Conservation (phyloP, 2,329 filamentous ascomycete genomes). For the Juglanconis juglandina region DNA sequence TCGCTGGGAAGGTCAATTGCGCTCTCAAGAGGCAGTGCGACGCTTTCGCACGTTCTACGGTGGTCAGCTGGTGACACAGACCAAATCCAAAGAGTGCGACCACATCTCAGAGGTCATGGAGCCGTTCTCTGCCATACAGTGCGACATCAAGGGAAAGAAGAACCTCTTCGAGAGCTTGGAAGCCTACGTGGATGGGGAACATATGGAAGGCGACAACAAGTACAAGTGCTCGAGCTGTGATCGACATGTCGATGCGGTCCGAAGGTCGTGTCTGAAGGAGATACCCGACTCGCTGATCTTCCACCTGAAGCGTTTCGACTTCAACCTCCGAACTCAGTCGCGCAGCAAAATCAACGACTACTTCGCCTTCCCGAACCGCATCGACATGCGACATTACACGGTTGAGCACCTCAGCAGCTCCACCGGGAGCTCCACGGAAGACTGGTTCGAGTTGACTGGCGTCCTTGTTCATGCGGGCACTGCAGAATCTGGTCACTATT, state of each 20-base stretch:
- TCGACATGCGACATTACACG: conserved; percentile 88
- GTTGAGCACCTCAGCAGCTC: conserved; percentile 75
- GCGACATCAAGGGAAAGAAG: conserved; percentile 90
- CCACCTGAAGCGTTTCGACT: conserved; percentile 86
- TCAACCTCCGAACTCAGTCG: conserved; percentile 71
- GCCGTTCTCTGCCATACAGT: conserved; percentile 90
- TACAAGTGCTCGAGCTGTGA: conserved; percentile 94
- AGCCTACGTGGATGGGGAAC: conserved; percentile 93
- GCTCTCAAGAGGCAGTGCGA: conserved; percentile 63
- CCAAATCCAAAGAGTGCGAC: conserved; percentile 89
- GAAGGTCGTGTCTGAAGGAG: conserved; percentile 85
- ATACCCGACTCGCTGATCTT: conserved; percentile 93
- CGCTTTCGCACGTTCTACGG: conserved; percentile 81
- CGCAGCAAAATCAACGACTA: conserved; percentile 93
- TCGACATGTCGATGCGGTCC: conserved; percentile 86
- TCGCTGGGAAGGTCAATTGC: conserved; percentile 80
- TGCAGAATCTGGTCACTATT: conserved; percentile 93
- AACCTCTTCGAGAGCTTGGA: conserved; percentile 82
- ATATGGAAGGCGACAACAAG: conserved; percentile 97
- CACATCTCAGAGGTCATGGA: conserved; percentile 91
- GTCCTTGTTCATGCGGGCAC: conserved; percentile 91
- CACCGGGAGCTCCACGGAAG: conserved; percentile 53
- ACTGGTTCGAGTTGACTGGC: conserved; percentile 91
- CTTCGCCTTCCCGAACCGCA: conserved; percentile 78
- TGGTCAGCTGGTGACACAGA: conserved; percentile 87